Conservation (phyloP, 805 yeast species). For the Debaryomyces castellii region DNA sequence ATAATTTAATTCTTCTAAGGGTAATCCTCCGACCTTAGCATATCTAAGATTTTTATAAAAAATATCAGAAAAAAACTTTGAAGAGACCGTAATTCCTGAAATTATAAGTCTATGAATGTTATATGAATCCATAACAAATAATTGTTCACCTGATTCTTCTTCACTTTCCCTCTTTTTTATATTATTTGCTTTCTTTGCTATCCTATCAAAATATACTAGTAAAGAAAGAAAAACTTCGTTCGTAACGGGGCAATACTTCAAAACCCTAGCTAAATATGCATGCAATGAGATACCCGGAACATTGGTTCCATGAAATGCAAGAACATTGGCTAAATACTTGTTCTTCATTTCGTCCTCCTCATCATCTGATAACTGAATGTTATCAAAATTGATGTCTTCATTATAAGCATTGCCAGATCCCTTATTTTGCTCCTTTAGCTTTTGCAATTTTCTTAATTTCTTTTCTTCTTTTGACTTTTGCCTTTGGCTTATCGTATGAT, state of each 20-base stretch:
- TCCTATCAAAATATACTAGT: slow-evolving; percentile 90
- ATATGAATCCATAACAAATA: slow-evolving; percentile 93
- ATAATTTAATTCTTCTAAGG: slow-evolving; percentile 88
- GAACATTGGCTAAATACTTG: slow-evolving; percentile 62
- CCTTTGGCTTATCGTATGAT: slow-evolving; percentile 42
- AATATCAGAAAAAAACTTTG: slow-evolving; percentile 91
- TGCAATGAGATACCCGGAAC: slow-evolving; percentile 93
- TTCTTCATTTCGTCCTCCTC: slow-evolving; percentile 46
- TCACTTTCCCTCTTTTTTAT: slow-evolving; percentile 24
- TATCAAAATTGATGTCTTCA: slow-evolving; percentile 8
- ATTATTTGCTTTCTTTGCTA: slow-evolving; percentile 78
- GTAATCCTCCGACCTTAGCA: slow-evolving; percentile 94
- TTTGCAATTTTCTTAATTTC: slow-evolving; percentile 24
- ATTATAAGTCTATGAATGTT: slow-evolving; percentile 93
- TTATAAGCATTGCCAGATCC: slow-evolving; percentile 8
- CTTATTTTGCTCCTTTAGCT: slow-evolving; percentile 8
- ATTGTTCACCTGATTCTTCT: slow-evolving; percentile 39
- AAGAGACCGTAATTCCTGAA: slow-evolving; percentile 92
- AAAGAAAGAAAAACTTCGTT: slow-evolving; percentile 91
- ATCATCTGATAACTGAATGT: slow-evolving; percentile 28
- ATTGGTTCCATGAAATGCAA: slow-evolving; percentile 94
- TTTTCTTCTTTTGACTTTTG: slow-evolving; percentile 37
- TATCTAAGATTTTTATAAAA: slow-evolving; percentile 92
- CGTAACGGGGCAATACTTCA: slow-evolving; percentile 97
- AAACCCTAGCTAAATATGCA: slow-evolving; percentile 84